Percentiles rank a stretch among this genome's conserved stretches.
Evolutionary conservation across 192 early-diverging fungal species (phyloP).

Genomic region (Coemansia sp.): DNA sequence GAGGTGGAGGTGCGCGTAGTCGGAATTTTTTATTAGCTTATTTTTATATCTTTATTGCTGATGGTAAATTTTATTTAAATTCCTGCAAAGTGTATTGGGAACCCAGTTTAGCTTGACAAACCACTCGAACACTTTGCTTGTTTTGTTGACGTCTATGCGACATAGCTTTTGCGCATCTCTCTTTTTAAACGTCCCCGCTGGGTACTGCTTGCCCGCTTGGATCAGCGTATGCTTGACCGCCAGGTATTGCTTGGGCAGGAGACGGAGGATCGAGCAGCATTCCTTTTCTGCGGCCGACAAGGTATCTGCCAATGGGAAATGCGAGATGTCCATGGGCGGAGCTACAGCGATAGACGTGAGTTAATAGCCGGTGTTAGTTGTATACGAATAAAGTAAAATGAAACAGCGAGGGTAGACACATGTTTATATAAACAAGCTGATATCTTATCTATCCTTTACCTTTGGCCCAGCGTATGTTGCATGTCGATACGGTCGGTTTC

Average conservation of each 20-base stretch:
- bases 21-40: too few species aligned
- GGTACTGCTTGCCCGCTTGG: constrained; percentile 30
- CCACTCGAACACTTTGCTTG: constrained; percentile 80
- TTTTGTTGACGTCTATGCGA: constrained; percentile 95
- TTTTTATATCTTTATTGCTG: not conserved
- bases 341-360: too few species aligned
- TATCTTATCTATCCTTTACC: not conserved
- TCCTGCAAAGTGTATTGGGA: constrained; percentile 14
- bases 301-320: constrained; percentile 27
- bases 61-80: constrained; percentile 8
- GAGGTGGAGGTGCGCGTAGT: too few species aligned
- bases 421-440: too few species aligned
- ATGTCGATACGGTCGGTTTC: not conserved
- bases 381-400: too few species aligned
- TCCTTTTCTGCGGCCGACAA: constrained; percentile 35
- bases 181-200: constrained; percentile 56
- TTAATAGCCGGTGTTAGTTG: too few species aligned
- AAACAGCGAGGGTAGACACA: too few species aligned
- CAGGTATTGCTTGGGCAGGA: constrained; percentile 41
- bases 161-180: constrained; percentile 87
- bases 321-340: constrained; percentile 42
- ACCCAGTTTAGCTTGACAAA: constrained; percentile 88
- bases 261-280: constrained; percentile 45
- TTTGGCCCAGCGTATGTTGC: constrained; percentile 4
- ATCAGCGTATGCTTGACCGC: constrained; percentile 41